Conservation (phyloP, 768 basidiomycete genomes). For the Zangia roseola region DNA sequence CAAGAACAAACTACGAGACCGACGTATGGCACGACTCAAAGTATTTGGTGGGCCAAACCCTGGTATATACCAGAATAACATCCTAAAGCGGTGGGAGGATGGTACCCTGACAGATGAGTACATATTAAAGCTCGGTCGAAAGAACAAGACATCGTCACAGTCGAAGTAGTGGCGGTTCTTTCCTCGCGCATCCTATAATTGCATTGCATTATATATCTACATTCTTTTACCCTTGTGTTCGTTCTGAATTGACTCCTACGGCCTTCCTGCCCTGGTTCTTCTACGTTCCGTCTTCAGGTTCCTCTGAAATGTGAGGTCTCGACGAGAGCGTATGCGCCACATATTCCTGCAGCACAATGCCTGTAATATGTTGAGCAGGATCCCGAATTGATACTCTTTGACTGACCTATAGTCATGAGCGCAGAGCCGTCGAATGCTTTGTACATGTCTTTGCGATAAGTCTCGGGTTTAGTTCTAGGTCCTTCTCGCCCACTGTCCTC, state of each 20-base stretch:
- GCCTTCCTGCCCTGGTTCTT: slow-evolving; percentile 1
- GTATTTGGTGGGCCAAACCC: slow-evolving; percentile 82
- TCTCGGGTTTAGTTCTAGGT: slow-evolving; percentile 2
- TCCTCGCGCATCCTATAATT: background rate
- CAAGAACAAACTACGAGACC: slow-evolving; percentile 93
- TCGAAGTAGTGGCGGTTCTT: slow-evolving; percentile 12
- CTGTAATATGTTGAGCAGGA: slow-evolving; percentile 32
- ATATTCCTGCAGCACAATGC: slow-evolving; percentile 69
- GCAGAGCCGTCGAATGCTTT: slow-evolving; percentile 71
- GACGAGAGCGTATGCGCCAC: slow-evolving; percentile 37
- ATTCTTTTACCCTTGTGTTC: background rate
- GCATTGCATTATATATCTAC: slow-evolving; percentile 6
- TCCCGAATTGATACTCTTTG: background rate
- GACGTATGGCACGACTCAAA: slow-evolving; percentile 82
- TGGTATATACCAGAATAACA: slow-evolving; percentile 73
- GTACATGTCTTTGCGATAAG: slow-evolving; percentile 60
- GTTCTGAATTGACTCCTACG: background rate
- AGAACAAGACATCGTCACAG: slow-evolving; percentile 12
- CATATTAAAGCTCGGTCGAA: slow-evolving; percentile 25
- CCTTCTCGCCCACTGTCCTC: slow-evolving; percentile 10
- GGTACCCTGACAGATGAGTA: slow-evolving; percentile 56
- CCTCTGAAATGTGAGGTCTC: background rate
- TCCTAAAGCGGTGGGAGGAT: slow-evolving; percentile 83
- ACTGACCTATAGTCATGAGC: slow-evolving; percentile 66
- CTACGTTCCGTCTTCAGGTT: slow-evolving; percentile 7